A percentile compares a stretch with the other conserved stretches of the same genome.
These are phyloP conservation scores for Paramecium sonneborni DNA, from an alignment of 73 alveolate genomes.

Conservation along the genomic window DNA sequence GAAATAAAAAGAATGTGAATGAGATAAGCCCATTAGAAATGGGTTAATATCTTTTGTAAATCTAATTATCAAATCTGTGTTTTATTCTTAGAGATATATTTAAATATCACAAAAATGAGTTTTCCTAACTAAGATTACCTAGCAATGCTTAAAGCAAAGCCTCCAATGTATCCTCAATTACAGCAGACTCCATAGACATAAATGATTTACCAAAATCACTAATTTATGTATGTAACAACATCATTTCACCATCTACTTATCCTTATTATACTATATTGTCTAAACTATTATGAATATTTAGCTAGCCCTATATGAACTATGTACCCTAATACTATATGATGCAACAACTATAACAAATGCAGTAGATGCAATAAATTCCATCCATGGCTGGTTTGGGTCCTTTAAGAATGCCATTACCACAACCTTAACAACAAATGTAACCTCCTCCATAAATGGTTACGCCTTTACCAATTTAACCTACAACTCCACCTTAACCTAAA, in stretches of 20 bases:
- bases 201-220: not conserved
- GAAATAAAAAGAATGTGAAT: not conserved
- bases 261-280: not conserved
- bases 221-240: not conserved
- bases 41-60: constrained; percentile 27
- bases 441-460: not conserved
- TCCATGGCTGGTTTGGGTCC: not conserved
- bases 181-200: not conserved
- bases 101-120: constrained; percentile 16
- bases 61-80: constrained; percentile 24
- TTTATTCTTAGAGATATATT: constrained; percentile 22
- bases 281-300: not conserved
- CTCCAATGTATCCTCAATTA: not conserved
- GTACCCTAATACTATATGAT: not conserved
- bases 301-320: constrained; percentile 5
- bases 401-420: not conserved
- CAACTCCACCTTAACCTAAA: not conserved
- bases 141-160: constrained; percentile 39
- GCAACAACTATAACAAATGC: not conserved
- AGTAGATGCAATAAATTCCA: constrained; percentile 23
- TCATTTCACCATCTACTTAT: not conserved
- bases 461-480: constrained; percentile 9
- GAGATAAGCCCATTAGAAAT: not conserved
- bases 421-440: not conserved
- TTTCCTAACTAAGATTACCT: constrained; percentile 43